These are phyloP conservation scores for Xanthoceras sorbifolium DNA, from an alignment of 345 rosid genomes.

Conservation along the genomic window DNA sequence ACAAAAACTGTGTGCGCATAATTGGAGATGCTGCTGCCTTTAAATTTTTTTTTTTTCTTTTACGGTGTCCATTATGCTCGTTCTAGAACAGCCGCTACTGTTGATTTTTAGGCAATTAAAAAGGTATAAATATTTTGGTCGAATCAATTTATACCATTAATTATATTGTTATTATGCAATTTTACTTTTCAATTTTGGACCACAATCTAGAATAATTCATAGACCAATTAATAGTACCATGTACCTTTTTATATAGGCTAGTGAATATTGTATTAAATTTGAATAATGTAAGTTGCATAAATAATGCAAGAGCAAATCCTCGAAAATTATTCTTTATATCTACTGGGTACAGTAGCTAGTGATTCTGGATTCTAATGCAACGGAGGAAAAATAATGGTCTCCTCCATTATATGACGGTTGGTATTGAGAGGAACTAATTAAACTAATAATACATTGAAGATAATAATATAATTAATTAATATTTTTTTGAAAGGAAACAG, in stretches of 20 bases:
- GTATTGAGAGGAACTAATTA: not conserved
- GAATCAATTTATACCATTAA: not conserved
- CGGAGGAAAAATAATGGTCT: slow-evolving; percentile 8
- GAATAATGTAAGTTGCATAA: not conserved
- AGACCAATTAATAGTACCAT: too few species aligned
- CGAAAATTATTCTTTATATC: not conserved
- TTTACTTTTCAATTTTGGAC: not conserved
- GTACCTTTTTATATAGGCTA: not conserved
- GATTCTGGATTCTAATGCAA: slow-evolving; percentile 1
- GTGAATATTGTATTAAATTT: not conserved
- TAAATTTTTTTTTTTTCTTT: not conserved
- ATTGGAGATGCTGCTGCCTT: not conserved
- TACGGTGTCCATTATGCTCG: not conserved
- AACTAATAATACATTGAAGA: not conserved
- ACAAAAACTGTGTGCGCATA: not conserved
- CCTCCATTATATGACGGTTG: slow-evolving; percentile 19
- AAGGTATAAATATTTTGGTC: not conserved
- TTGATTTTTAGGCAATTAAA: too few species aligned
- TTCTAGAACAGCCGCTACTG: not conserved
- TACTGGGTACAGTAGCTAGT: not conserved
- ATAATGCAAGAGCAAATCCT: not conserved
- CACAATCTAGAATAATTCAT: not conserved
- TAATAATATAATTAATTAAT: not conserved
- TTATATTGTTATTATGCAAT: not conserved
- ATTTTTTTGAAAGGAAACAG: not conserved